Base-by-base conservation (phyloP, 805 yeast species). In the Candida chauliodis region DNA sequence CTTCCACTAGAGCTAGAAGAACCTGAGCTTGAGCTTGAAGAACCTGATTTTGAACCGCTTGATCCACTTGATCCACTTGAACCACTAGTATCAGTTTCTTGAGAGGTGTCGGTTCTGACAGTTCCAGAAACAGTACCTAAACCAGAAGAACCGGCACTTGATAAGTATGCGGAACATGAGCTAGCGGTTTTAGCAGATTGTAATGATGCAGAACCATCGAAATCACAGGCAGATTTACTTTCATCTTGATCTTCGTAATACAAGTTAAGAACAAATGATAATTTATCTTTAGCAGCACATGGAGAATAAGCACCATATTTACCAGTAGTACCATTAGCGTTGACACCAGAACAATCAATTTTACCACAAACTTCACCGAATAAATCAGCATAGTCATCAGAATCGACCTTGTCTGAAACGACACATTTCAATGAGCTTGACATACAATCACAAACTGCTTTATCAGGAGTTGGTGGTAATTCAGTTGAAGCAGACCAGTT, bases 71-170 rank as follows among this genome's bases (percentile, higher is more conserved):
- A 41, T 28, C 46, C 51, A 38, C 59, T 40, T 33, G 47, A 46
- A 24, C 47, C 55, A 24, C 68, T 42, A 25, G 47, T 46, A 35
- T 49, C 38, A 18, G 40, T 36, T 28, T 34, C 42, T 25, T 35
- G 37, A 36, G 52, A 49, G 39, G 59, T 52, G 32, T 61, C 41
- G 35, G 55, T 43, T 27, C 42, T 41, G 27, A 60, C 39, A 18
- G 59, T 43, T 30, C 62, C 69, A 33, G 59, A 55, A 41, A 80
- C 69, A 20, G 77, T 44, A 40, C 88, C 87, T 41, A 78, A 56
- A 59, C 95, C 95, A 36, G 74, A 71, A 43, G 73, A 45, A 57
- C 95, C 95, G 49, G 90, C 89, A 49, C 79, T 74, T 16, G 63
- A 59, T 48, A 86, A 57, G 49, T 71, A 66, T 35, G 84, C 67